phyloP scores from a whole-genome alignment of 495 filamentous ascomycete species.

The Paragyromitra xinjiangensis region DNA sequence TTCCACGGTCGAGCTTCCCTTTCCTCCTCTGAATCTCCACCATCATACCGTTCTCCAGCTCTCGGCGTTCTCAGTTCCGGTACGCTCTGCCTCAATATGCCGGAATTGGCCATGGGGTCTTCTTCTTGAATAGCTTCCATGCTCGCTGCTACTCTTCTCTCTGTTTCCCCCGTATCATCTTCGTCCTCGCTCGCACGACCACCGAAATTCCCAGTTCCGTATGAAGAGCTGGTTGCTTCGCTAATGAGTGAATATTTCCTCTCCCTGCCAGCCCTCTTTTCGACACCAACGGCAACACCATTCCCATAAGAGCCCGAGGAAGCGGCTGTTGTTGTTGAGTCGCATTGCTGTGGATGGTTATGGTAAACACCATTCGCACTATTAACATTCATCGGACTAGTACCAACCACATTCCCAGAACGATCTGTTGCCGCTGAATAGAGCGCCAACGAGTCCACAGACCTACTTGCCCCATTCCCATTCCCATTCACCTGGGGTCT shows the following conservation, averaged over 20 bases:
- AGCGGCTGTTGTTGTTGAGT: background rate
- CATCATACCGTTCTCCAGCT: constrained; percentile 25
- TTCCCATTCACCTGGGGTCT: background rate
- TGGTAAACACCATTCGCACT: constrained; percentile 17
- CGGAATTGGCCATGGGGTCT: constrained; percentile 29
- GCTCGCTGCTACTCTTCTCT: constrained; percentile 12
- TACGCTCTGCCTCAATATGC: constrained; percentile 19
- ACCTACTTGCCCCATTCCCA: constrained; percentile 14
- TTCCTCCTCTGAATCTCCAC: constrained; percentile 14
- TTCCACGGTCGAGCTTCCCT: constrained; percentile 35
- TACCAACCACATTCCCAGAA: background rate
- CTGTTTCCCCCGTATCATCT: constrained; percentile 28
- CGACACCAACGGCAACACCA: constrained; percentile 14
- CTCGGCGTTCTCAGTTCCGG: constrained; percentile 27
- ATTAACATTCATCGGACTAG: background rate
- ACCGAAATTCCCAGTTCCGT: constrained; percentile 42
- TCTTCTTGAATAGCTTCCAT: constrained; percentile 51
- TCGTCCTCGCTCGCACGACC: constrained; percentile 41
- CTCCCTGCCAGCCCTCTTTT: constrained; percentile 42
- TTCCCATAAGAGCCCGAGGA: constrained; percentile 12
- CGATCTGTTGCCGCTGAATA: constrained; percentile 7
- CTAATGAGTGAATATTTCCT: constrained; percentile 46
- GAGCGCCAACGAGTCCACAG: constrained; percentile 2
- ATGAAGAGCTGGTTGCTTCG: constrained; percentile 42
- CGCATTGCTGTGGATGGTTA: constrained; percentile 12